Conservation (phyloP, 768 basidiomycete genomes). For the Dentipellis sp. region DNA sequence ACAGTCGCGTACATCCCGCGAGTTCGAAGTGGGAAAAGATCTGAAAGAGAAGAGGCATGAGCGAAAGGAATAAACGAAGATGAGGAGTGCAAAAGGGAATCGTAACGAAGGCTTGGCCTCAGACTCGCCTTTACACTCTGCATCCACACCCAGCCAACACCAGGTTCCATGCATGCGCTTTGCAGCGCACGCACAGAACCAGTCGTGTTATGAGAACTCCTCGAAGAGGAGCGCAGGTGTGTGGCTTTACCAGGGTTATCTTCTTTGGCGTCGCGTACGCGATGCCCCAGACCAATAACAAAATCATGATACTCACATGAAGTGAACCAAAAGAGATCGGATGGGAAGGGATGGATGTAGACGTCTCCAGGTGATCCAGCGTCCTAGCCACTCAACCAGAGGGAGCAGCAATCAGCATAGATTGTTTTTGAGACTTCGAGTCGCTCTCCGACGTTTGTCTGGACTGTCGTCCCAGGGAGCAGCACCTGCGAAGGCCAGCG, state of each 20-base stretch:
- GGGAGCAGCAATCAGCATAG: conserved; percentile 88
- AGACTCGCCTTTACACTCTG: conserved; percentile 84
- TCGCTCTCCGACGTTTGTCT: conserved; percentile 83
- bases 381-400: conserved; percentile 81
- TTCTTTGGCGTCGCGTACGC: conserved; percentile 40
- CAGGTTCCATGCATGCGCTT: conserved; percentile 13
- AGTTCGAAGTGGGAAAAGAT: background rate
- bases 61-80: background rate
- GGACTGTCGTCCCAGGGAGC: conserved; percentile 58
- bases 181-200: conserved; percentile 3
- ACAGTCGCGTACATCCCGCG: too few species aligned
- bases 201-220: conserved; percentile 15
- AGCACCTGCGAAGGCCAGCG: conserved; percentile 29
- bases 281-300: conserved; percentile 2
- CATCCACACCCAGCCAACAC: conserved; percentile 56
- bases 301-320: conserved; percentile 4
- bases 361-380: conserved; percentile 88
- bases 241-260: conserved; percentile 88
- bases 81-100: background rate
- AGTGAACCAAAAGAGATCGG: conserved; percentile 10
- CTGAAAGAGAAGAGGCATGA: background rate
- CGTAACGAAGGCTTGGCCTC: conserved; percentile 30
- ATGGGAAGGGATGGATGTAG: conserved; percentile 35
- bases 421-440: conserved; percentile 77
- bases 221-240: conserved; percentile 45